phyloP scores from a whole-genome alignment of 257 asterid species.

The Solanum piurae region DNA sequence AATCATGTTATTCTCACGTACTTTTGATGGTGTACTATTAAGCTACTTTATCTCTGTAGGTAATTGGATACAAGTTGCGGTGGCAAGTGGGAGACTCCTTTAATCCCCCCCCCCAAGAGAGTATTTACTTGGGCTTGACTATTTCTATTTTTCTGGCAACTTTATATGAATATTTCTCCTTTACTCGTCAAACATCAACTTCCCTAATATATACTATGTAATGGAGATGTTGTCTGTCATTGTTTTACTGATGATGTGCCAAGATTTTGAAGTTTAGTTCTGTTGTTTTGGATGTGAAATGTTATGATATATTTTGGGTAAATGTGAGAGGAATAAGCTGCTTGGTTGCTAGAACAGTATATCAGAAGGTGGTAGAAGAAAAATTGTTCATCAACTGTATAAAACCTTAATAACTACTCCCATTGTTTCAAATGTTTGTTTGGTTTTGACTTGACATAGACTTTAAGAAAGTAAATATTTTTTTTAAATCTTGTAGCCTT shows the following conservation, averaged over 20 bases:
- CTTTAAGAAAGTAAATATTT: too few relatives aligned
- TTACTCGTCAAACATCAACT: neutral
- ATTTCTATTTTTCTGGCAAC: neutral
- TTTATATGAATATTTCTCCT: neutral
- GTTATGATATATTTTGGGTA: neutral
- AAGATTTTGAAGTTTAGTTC: neutral
- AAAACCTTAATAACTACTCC: neutral
- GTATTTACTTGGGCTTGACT: neutral
- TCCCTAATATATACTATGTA: neutral
- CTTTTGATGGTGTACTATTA: neutral
- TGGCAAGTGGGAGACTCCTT: slow-evolving; percentile 88
- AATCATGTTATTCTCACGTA: neutral
- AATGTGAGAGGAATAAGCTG: neutral
- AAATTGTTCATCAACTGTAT: neutral
- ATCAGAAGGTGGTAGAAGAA: neutral
- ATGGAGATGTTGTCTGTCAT: neutral
- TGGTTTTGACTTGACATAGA: too few relatives aligned
- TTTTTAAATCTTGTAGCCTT: neutral
- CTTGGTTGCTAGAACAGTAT: neutral
- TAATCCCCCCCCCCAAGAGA: slow-evolving; percentile 65
- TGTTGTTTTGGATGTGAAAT: neutral
- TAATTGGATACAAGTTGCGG: slow-evolving; percentile 85
- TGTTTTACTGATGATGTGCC: neutral
- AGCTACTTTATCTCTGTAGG: slow-evolving; percentile 19
- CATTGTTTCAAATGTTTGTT: neutral